Evolutionary conservation across 441 rosid genomes (phyloP).

Genomic region (Gossypium trilobum): DNA sequence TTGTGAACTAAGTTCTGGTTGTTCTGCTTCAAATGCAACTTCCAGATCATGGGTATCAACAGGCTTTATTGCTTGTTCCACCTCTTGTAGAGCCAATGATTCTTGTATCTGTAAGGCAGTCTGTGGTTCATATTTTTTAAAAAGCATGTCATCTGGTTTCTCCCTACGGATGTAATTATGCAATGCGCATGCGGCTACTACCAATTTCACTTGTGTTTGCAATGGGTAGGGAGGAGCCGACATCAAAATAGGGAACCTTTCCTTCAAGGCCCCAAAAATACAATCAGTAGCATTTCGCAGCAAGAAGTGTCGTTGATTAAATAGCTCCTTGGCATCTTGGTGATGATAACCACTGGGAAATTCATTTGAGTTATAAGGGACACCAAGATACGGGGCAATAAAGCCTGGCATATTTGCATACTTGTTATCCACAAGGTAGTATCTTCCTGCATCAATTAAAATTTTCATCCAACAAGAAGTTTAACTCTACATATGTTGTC

Average conservation of each 20-base stretch:
- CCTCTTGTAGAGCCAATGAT: constrained; percentile 26
- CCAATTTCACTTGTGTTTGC: constrained; percentile 79
- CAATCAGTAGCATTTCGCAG: constrained; percentile 44
- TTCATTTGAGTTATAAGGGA: constrained; percentile 31
- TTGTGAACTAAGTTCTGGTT: constrained; percentile 35
- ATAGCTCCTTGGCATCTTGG: constrained; percentile 55
- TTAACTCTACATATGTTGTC: neutral
- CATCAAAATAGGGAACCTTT: constrained; percentile 68
- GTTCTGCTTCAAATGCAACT: constrained; percentile 30
- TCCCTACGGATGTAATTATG: constrained; percentile 73
- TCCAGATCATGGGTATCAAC: constrained; percentile 31
- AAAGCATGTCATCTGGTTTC: constrained; percentile 66
- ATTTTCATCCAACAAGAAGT: constrained; percentile 1
- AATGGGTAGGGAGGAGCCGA: constrained; percentile 87
- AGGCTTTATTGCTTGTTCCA: constrained; percentile 30
- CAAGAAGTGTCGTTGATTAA: constrained; percentile 60
- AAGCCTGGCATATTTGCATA: constrained; percentile 65
- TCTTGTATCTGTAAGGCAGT: constrained; percentile 30
- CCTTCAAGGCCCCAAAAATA: constrained; percentile 58
- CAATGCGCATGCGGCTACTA: constrained; percentile 74
- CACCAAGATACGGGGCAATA: constrained; percentile 54
- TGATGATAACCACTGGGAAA: constrained; percentile 37
- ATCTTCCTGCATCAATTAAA: constrained; percentile 47
- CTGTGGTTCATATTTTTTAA: constrained; percentile 44
- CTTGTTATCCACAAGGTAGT: constrained; percentile 64